phyloP scores from a whole-genome alignment of 257 asterid genomes.

The Ehretia macrophylla region DNA sequence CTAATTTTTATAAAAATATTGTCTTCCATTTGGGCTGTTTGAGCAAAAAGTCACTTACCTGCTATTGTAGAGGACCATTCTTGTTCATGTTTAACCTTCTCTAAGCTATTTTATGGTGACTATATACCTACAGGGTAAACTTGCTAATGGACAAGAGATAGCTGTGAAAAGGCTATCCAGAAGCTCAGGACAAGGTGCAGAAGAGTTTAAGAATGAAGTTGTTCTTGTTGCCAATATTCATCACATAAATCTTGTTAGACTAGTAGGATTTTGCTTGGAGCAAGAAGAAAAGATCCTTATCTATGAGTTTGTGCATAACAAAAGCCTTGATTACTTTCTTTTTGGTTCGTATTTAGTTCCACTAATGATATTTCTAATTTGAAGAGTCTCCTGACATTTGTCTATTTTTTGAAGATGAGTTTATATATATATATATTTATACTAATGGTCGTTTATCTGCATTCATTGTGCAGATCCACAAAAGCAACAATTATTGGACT shows the following conservation, averaged over 20 bases:
- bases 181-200: constrained; percentile 16
- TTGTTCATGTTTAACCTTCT: background rate
- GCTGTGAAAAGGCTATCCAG: constrained; percentile 30
- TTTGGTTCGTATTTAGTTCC: background rate
- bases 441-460: no score
- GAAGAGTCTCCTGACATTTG: background rate
- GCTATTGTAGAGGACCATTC: no score
- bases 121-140: constrained; percentile 22
- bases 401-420: background rate
- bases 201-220: constrained; percentile 22
- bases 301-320: constrained; percentile 26
- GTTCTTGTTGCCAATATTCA: constrained; percentile 18
- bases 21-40: no score
- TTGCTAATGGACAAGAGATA: constrained; percentile 19
- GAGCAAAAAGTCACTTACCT: no score
- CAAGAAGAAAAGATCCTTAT: constrained; percentile 24
- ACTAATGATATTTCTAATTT: background rate
- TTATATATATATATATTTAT: background rate
- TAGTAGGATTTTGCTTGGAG: constrained; percentile 23
- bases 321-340: no score
- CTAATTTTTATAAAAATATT: no score
- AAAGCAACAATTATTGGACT: constrained; percentile 13
- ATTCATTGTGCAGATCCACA: constrained; percentile 14
- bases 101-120: background rate
- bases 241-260: constrained; percentile 26